Conservation (phyloP, 2,329 filamentous ascomycete genomes). For the Aspergillus ustus region DNA sequence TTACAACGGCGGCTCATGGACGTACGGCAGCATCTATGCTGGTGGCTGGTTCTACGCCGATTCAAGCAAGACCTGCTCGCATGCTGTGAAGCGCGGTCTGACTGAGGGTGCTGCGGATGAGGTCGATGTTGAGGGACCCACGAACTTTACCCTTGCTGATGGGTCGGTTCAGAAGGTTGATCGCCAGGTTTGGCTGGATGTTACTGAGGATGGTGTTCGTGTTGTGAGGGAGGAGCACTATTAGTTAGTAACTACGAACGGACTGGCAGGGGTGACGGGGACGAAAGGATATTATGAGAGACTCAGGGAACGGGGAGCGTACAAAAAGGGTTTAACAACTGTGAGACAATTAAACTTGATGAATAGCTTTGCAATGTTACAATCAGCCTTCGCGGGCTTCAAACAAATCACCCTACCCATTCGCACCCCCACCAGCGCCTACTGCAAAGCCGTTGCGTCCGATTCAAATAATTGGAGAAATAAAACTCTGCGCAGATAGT, state of each 20-base stretch:
- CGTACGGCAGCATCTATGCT: slow-evolving; percentile 13
- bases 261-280: neutral
- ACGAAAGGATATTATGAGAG: too few relatives aligned
- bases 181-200: slow-evolving; percentile 13
- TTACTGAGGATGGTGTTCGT: neutral
- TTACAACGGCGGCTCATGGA: slow-evolving; percentile 15
- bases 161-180: slow-evolving; percentile 7
- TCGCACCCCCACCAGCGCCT: too few relatives aligned
- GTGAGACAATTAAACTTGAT: too few relatives aligned
- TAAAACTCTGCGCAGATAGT: too few relatives aligned
- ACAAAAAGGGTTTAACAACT: too few relatives aligned
- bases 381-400: too few relatives aligned
- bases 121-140: neutral
- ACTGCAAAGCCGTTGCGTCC: too few relatives aligned
- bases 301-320: too few relatives aligned
- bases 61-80: slow-evolving; percentile 6
- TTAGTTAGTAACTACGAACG: neutral
- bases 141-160: slow-evolving; percentile 17
- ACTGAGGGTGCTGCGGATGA: too few relatives aligned
- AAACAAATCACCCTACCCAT: too few relatives aligned
- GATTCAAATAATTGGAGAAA: too few relatives aligned
- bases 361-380: too few relatives aligned
- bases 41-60: slow-evolving; percentile 19
- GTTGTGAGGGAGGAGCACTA: slow-evolving; percentile 13
- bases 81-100: slow-evolving; percentile 15